Evolutionary conservation across 352 stramenopile genomes (phyloP).

Genomic region (Phytopythium vexans): DNA sequence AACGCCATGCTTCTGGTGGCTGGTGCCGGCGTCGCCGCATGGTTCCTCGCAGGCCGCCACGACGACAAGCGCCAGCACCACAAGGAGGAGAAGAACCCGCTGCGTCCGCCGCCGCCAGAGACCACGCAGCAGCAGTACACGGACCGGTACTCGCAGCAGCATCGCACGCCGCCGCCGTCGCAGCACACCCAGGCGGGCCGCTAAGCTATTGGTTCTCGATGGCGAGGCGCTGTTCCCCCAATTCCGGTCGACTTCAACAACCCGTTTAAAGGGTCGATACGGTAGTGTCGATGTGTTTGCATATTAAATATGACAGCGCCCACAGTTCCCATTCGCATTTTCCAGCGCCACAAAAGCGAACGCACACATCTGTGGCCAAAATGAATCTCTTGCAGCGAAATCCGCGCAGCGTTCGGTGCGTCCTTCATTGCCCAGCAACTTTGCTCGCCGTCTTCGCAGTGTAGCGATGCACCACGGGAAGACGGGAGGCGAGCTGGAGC

Average conservation of each 20-base stretch:
- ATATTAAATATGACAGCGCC: neutral
- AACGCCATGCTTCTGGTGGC: too few species aligned
- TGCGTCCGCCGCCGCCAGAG: neutral
- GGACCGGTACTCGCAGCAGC: constrained; percentile 1
- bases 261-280: neutral
- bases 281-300: neutral
- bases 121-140: constrained; percentile 1
- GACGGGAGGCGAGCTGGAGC: too few species aligned
- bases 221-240: too few species aligned
- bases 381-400: constrained; percentile 32
- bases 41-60: too few species aligned
- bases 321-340: neutral
- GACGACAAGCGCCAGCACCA: too few species aligned
- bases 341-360: neutral
- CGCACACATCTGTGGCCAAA: neutral
- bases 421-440: neutral
- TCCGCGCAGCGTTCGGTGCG: constrained; percentile 37
- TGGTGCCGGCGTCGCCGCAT: too few species aligned
- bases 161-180: constrained; percentile 2
- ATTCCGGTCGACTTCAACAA: neutral
- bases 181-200: constrained; percentile 1
- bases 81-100: neutral
- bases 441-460: neutral
- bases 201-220: neutral
- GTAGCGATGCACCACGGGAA: neutral